Evolutionary conservation across 352 stramenopile species (phyloP), one percentile per base, ranked within the genome.

Genomic region (Detonula confervacea): DNA sequence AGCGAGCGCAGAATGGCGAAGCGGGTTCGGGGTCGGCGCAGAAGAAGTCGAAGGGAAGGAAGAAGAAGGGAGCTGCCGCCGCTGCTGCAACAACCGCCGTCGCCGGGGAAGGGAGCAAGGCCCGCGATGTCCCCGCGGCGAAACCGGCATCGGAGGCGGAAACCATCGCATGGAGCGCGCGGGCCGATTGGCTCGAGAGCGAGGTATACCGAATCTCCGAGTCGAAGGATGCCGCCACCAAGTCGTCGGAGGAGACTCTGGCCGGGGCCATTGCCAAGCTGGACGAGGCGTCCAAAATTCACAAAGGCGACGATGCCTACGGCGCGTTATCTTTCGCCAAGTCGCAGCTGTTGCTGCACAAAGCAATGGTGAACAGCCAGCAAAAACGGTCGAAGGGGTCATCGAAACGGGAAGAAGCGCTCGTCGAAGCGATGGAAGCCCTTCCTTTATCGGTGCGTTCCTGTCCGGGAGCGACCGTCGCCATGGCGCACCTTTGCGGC

Each of bases 351-450:
- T 20, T 82, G 7, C 70, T 87, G 54, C 62, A 84, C 35, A 67
- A 35, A 39, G 57, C 56, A 37, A 42, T 25, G 55, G 33, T 65
- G 16, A 61, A 44, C 12, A 56, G 52, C 55, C 35, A 44, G 18
- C 70, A 69, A n/a, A n/a, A n/a, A n/a, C n/a, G n/a, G n/a, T n/a
- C n/a, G n/a, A n/a, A n/a, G n/a, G n/a, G n/a, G n/a, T n/a, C n/a
- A n/a, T n/a, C n/a, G n/a, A 27, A 30, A 2, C 77, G 77, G 22
- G 39, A 24, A 27, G 51, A 63, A 63, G 30, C n/a, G 56, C 30
- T 77, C 0, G 80, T 90, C 49, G 33, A 25, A 16, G 25, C 83
- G 3, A 71, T 92, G 56, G 75, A 91, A 75, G 79, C 74, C 5
- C 64, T 92, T 0, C 84, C 84, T 11, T 12, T 55, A n/a, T 68